Percentiles rank a stretch among this genome's conserved stretches.
Evolutionary conservation across 1,284 basidiomycete genomes (phyloP).

Genomic region (Quambalaria eucalypti): DNA sequence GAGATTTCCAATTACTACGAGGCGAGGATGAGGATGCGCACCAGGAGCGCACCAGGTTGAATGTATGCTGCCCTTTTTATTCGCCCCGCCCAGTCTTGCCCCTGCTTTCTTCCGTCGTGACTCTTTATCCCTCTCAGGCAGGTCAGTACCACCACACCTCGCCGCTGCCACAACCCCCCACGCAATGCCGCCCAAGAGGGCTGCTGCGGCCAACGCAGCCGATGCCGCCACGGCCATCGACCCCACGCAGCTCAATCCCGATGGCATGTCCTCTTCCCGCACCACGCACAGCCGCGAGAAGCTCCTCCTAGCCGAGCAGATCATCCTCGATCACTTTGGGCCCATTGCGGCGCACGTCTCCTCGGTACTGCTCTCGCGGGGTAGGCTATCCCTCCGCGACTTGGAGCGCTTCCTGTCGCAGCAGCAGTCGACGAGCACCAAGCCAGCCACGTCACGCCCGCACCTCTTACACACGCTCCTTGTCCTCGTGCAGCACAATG

Average conservation of each 20-base stretch:
- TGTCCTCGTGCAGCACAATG: slow-evolving; percentile 80
- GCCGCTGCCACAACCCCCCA: too few species aligned
- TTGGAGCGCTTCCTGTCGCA: slow-evolving; percentile 37
- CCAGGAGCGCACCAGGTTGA: too few species aligned
- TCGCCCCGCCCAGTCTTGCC: too few species aligned
- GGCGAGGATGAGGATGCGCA: too few species aligned
- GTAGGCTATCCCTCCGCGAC: slow-evolving; percentile 63
- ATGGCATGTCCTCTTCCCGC: slow-evolving; percentile 18
- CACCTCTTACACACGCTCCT: slow-evolving; percentile 66
- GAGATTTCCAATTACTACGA: too few species aligned
- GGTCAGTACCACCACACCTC: too few species aligned
- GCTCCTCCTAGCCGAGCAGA: slow-evolving; percentile 58
- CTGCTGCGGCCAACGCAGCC: slow-evolving; percentile 16
- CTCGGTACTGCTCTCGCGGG: slow-evolving; percentile 70
- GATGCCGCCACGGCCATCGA: slow-evolving; percentile 15
- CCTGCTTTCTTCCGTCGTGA: too few species aligned
- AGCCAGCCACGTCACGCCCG: slow-evolving; percentile 41
- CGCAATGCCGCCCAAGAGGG: slow-evolving; percentile 40
- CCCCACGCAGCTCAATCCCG: slow-evolving; percentile 33
- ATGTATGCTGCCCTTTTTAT: too few species aligned
- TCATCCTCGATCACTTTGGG: slow-evolving; percentile 70
- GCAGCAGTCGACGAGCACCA: slow-evolving; percentile 16
- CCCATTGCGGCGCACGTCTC: slow-evolving; percentile 69
- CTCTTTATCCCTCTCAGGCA: too few species aligned
- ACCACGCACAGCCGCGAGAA: slow-evolving; percentile 1